Evolutionary conservation across 805 yeast genomes (phyloP), one percentile per base, ranked within the genome.

Genomic region (Isabelozyma gotoi): DNA sequence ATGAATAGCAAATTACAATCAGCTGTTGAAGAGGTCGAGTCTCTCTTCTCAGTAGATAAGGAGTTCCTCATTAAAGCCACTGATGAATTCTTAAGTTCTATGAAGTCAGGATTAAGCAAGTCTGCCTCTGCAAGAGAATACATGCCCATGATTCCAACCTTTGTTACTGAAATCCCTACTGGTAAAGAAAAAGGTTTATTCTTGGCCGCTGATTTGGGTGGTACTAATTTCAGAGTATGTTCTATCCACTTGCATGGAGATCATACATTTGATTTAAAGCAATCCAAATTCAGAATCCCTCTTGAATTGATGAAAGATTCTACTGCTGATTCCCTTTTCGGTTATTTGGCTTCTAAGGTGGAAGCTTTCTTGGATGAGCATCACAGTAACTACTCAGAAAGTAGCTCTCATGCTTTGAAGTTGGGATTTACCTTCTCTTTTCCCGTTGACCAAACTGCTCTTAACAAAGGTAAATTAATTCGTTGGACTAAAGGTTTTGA

Each of bases 401-500:
- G 52, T 6, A 47, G 43, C 1, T 38, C 24, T 6, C 62, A 49
- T 11, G 53, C 56, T 18, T 75, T 88, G 62, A 86, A 85, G 57
- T 64, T 92, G 69, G 98, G 98, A 1, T 90, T 94, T 72, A 92
- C 98, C 1, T 92, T 92, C 60, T 83, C 94, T 10, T 92, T 91
- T 76, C 99, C 99, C 2, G 89, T 90, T 21, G 78, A 84, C 48
- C 99, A 92, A 68, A 81, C 86, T 18, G 85, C 90, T 2, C 70
- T 94, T 52, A 78, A 82, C 59, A 71, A 81, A 6, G 98, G 99
- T 49, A 80, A 79, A 7, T 76, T 94, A 50, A 78, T 92, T 40
- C 84, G 98, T 65, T 92, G 99, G 99, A 90, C 98, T 15, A 92
- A 92, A 67, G 98, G 98, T 29, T 92, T 87, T 66, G 82, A 87